phyloP scores from a whole-genome alignment of 306 rosid species.

The Lablab purpureus region DNA sequence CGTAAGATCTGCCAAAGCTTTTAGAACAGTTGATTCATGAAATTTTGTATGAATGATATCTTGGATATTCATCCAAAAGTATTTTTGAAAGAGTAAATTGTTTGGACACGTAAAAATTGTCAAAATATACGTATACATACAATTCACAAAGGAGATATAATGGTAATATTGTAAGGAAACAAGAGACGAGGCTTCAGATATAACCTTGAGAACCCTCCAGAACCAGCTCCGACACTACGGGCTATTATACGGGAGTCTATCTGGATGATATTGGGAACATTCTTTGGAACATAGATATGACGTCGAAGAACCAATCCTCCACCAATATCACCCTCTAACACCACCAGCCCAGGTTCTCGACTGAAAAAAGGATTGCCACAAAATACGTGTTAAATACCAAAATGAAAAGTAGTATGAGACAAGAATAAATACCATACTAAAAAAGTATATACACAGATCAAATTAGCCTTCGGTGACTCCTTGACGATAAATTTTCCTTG shows the following conservation, averaged over 20 bases:
- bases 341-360: conserved; percentile 67
- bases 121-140: neutral
- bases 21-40: neutral
- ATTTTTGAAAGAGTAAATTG: conserved; percentile 17
- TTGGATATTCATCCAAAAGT: neutral
- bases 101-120: neutral
- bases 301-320: conserved; percentile 88
- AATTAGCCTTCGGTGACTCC: conserved; percentile 15
- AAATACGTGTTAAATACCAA: conserved; percentile 26
- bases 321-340: conserved; percentile 85
- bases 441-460: conserved; percentile 14
- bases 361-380: conserved; percentile 48
- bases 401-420: neutral
- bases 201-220: conserved; percentile 97
- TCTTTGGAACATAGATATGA: conserved; percentile 64
- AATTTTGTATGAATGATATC: neutral
- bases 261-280: conserved; percentile 53
- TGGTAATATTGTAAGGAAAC: conserved; percentile 3
- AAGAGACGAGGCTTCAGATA: conserved; percentile 34
- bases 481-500: conserved; percentile 2
- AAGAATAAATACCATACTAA: conserved; percentile 1
- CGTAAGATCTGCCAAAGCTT: neutral
- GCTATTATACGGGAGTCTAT: conserved; percentile 85
- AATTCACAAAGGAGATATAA: no score
- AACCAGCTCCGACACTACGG: conserved; percentile 87